Conservation (phyloP, 805 yeast species). For the Lipomyces starkeyi region DNA sequence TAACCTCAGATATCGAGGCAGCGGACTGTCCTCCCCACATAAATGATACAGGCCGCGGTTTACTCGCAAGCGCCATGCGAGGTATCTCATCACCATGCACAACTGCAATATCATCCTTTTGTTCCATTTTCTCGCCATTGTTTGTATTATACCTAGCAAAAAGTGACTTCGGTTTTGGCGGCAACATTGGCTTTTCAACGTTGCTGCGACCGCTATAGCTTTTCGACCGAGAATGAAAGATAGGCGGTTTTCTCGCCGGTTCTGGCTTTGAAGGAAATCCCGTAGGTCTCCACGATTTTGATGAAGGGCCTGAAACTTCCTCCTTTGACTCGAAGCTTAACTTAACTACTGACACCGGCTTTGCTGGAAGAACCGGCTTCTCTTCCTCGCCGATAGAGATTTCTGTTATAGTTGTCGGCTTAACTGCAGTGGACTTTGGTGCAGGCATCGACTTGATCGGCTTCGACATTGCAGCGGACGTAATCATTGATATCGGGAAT, state of each 20-base stretch:
- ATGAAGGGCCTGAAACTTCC: background rate
- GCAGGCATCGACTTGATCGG: background rate
- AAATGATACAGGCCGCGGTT: background rate
- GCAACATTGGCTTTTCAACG: background rate
- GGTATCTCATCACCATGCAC: background rate
- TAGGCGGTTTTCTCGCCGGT: background rate
- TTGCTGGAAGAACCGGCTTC: background rate
- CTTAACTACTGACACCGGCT: background rate
- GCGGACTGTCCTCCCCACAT: background rate
- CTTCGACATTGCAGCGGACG: background rate
- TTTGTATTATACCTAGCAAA: background rate
- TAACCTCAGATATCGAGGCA: background rate
- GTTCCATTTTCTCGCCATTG: background rate
- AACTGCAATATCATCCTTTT: background rate
- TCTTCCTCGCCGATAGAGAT: background rate
- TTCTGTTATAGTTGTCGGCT: background rate
- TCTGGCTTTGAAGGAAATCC: background rate
- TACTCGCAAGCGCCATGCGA: background rate
- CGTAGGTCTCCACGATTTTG: background rate
- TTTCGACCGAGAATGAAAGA: constrained; percentile 13
- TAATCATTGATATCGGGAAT: background rate
- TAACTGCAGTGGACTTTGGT: background rate
- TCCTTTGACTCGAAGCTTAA: background rate
- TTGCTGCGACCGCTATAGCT: constrained; percentile 4
- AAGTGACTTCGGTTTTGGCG: constrained; percentile 3